These are phyloP conservation scores for Solanum habrochaites DNA, from an alignment of 257 asterid genomes.

Conservation along the genomic window DNA sequence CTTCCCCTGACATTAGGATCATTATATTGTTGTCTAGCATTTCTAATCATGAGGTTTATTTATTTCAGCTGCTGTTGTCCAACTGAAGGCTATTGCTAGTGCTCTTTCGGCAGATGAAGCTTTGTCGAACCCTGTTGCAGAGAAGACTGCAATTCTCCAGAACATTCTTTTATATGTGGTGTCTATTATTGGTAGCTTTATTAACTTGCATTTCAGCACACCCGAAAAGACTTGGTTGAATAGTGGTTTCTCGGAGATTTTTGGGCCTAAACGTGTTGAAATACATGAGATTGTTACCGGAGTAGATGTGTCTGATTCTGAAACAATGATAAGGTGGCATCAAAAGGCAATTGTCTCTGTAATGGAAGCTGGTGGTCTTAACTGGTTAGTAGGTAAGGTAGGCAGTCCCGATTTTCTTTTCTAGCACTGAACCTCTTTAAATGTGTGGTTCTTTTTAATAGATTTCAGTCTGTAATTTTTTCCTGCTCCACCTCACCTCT, in stretches of 20 bases:
- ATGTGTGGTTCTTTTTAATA: not conserved
- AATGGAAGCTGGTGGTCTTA: constrained; percentile 98
- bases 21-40: not conserved
- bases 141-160: constrained; percentile 62
- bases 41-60: not conserved
- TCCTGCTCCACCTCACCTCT: not conserved
- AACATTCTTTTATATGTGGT: constrained; percentile 65
- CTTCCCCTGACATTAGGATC: not conserved
- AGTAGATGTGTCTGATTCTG: constrained; percentile 31
- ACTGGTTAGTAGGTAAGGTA: constrained; percentile 99
- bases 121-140: constrained; percentile 36
- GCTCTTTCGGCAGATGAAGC: constrained; percentile 68
- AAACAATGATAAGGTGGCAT: constrained; percentile 57
- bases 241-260: constrained; percentile 21
- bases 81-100: constrained; percentile 70
- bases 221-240: constrained; percentile 28
- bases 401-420: constrained; percentile 37
- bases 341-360: constrained; percentile 74
- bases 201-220: constrained; percentile 36
- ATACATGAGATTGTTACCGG: constrained; percentile 20
- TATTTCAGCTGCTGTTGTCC: constrained; percentile 78
- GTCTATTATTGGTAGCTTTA: constrained; percentile 60
- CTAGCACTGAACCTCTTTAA: not conserved
- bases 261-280: constrained; percentile 25
- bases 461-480: not conserved